These are phyloP conservation scores for Triticum urartu DNA, from an alignment of 176 grass and related monocot genomes.

Conservation along the genomic window DNA sequence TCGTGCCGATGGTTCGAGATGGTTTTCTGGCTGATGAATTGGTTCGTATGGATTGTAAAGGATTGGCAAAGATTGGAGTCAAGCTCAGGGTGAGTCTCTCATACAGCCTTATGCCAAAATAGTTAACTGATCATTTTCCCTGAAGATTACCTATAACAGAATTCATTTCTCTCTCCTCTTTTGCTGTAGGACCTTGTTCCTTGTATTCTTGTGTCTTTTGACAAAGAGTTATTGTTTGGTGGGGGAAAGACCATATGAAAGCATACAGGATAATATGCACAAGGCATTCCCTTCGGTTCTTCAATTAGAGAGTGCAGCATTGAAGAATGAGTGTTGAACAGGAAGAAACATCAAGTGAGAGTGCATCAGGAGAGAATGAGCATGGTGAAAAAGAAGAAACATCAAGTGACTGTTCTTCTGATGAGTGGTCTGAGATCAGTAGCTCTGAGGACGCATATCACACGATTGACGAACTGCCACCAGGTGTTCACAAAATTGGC, in stretches of 20 bases:
- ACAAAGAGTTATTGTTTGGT: conserved; percentile 79
- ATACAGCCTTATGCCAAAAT: neutral
- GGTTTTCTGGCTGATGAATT: conserved; percentile 69
- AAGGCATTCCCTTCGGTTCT: conserved; percentile 20
- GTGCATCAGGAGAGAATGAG: conserved; percentile 20
- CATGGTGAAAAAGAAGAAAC: conserved; percentile 19
- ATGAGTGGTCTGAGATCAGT: conserved; percentile 30
- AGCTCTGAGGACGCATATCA: neutral
- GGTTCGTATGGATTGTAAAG: conserved; percentile 75
- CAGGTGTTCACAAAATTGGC: neutral
- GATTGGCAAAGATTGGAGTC: conserved; percentile 85
- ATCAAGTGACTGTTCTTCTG: conserved; percentile 16
- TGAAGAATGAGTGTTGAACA: conserved; percentile 22
- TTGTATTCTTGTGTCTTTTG: conserved; percentile 74
- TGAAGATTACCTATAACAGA: conserved; percentile 5
- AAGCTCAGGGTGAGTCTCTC: conserved; percentile 74
- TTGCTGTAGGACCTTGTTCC: conserved; percentile 76
- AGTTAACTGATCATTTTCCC: neutral
- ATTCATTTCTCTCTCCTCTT: neutral
- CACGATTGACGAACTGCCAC: neutral
- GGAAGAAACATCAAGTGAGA: conserved; percentile 15
- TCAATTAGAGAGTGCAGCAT: conserved; percentile 29
- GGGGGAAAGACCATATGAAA: conserved; percentile 57
- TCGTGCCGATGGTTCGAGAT: conserved; percentile 52
- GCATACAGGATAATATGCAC: conserved; percentile 25